Evolutionary conservation across 495 filamentous ascomycete species (phyloP), one percentile per base, ranked within the genome.

Genomic region (Xylaria bambusicola): DNA sequence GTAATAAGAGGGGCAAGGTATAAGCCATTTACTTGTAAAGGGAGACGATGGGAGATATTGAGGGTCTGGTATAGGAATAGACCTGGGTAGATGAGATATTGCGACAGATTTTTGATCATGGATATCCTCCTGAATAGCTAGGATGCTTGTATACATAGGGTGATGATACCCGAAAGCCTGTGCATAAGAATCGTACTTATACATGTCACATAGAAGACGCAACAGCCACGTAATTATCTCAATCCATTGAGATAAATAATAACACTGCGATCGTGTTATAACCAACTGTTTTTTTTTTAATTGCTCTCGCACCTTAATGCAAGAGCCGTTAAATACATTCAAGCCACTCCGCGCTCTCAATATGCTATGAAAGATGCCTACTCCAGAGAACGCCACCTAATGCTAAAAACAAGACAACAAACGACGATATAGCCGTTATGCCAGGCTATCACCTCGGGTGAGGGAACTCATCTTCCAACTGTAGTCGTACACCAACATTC

Each of bases 391-490:
- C 64, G 63, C 65, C 69, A 57, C 60, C 52, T 56, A 59, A 68
- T 66, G 62, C 65, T 40, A 27, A 62, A 36, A 44, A 58, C 8
- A 8, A 2, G 20, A 44, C 4, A 10, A 10, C 29, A 33, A 33
- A 33, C 40, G 44, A 12, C 10, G 20, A 66, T 18, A 38, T 53
- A 42, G 45, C 58, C 44, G n/a, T 21, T 44, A 46, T n/a, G 36
- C 51, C 21, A 10, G 36, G 17, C 44, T 17, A 48, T 63, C 42
- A 77, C 62, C 66, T 15, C 46, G 78, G 78, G 56, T 80, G 76
- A 1, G 92, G 91, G 73, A 98, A 98, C 75, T 97, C 87, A 70
- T 98, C 94, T 69, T 92, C 92, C 54, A 98, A 71, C 77, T 88
- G 87, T 73, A 98, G 74, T 52, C 86, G 80, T 45, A 92, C 90